Evolutionary conservation across 2,329 filamentous ascomycete genomes (phyloP).

Genomic region (Alternaria hordeiaustralica): DNA sequence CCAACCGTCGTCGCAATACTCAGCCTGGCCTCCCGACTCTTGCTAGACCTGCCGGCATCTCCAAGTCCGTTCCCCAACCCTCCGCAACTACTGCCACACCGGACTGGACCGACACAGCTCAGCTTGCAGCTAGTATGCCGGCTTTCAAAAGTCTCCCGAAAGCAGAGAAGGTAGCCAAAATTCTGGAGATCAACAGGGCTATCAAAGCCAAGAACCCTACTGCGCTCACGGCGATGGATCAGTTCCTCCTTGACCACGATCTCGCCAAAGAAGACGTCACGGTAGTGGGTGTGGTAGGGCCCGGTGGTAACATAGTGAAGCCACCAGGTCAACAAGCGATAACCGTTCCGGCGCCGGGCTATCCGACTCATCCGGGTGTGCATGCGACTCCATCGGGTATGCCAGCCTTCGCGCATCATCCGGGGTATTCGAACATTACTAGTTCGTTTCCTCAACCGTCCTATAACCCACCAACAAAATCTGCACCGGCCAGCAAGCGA

Average conservation of each 20-base stretch:
- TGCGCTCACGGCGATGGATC: neutral
- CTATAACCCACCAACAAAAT: neutral
- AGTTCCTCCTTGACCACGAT: neutral
- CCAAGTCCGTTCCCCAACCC: neutral
- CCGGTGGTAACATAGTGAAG: neutral
- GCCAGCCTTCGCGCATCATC: neutral
- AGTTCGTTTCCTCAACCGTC: neutral
- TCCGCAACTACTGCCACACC: neutral
- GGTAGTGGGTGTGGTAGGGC: neutral
- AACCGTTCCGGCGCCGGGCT: neutral
- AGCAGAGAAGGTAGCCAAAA: neutral
- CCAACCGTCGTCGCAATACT: neutral
- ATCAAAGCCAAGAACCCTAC: neutral
- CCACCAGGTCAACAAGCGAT: neutral
- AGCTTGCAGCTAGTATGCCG: neutral
- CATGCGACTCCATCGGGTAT: neutral
- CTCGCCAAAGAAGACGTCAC: neutral
- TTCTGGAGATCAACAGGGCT: neutral
- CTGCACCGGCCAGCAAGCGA: neutral
- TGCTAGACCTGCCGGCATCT: neutral
- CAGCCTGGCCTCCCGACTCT: neutral
- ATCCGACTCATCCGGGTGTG: neutral
- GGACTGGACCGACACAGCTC: neutral
- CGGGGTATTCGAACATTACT: neutral
- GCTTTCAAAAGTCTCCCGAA: neutral